Base-by-base conservation (phyloP, 2,329 filamentous ascomycete species). In the Stylonectria norvegica region DNA sequence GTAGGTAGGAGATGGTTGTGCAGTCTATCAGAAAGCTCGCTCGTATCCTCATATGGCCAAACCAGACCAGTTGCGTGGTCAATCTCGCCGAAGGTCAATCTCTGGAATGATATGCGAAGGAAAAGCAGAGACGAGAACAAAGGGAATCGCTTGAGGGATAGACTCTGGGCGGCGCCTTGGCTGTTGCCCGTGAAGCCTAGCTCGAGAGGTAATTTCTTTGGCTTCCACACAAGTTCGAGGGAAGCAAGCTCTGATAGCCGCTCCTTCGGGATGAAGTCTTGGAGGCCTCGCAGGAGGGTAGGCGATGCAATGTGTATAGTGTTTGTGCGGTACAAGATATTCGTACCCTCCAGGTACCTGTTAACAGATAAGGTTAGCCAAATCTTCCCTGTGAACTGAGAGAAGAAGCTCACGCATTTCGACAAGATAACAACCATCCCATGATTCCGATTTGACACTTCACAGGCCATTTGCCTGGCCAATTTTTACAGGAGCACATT, bases 351-450 rank as follows among this genome's bases (percentile, higher is more conserved):
- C 34, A 47, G 16, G 41, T 59, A 62, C 19, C 52, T 55, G 14
- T 3, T 18, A 11, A 15, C 11, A 15, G 10, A 11, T 18, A 3
- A n/a, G n/a, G 20, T 40, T 12, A 43, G 43, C 32, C 14, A 14
- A 12, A 5, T n/a, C n/a, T n/a, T n/a, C n/a, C n/a, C 14, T 12
- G 12, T 4, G 12, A 28, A 4, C 16, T 11, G 19, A 32, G 22
- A 25, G 14, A 11, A 10, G 12, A 3, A 10, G 45, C 52, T 34
- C 36, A 55, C 52, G 60, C 58, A 22, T 55, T 50, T 30, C 51
- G 54, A 28, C 60, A 60, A 5, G 48, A 38, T 16, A 60, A 32
- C 14, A 62, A 36, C 59, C 58, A 62, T 12, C 57, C 59, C 49
- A 60, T 55, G 17, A 52, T 48, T 4, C 59, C 60, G n/a, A 61